Conservation (phyloP, 2,329 filamentous ascomycete species). For the Colletotrichum sp. region DNA sequence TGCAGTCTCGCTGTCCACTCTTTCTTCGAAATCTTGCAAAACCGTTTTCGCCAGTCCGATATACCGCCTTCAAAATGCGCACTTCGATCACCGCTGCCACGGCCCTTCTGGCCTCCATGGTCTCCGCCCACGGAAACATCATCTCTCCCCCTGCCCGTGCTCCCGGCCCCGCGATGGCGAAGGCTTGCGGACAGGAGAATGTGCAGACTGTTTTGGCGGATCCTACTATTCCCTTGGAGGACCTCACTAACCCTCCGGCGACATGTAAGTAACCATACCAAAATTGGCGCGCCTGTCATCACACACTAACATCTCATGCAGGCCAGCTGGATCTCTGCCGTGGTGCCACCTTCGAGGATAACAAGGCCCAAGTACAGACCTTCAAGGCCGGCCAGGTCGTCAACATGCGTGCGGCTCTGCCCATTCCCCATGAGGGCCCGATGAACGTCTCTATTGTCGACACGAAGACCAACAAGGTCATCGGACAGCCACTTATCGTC, state of each 20-base stretch:
- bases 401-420: conserved; percentile 41
- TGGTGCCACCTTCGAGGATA: conserved; percentile 50
- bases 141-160: conserved; percentile 42
- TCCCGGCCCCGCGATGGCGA: conserved; percentile 45
- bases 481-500: conserved; percentile 56
- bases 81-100: conserved; percentile 12
- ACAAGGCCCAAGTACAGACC: conserved; percentile 43
- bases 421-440: conserved; percentile 49
- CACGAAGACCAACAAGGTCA: conserved; percentile 52
- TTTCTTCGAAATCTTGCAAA: not conserved
- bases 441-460: conserved; percentile 64
- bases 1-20: not conserved
- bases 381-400: conserved; percentile 47
- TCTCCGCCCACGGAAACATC: conserved; percentile 49
- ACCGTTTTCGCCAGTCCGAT: not conserved
- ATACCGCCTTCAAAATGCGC: conserved; percentile 13
- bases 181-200: conserved; percentile 46
- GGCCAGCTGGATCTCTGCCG: conserved; percentile 47
- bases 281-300: not conserved
- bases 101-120: conserved; percentile 24
- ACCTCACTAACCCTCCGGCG: conserved; percentile 24
- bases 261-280: conserved; percentile 26
- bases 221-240: conserved; percentile 38
- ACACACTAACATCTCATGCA: not conserved
- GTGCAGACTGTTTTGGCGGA: conserved; percentile 38